Base-by-base conservation (phyloP, 306 rosid genomes). In the Rosa rugosa region DNA sequence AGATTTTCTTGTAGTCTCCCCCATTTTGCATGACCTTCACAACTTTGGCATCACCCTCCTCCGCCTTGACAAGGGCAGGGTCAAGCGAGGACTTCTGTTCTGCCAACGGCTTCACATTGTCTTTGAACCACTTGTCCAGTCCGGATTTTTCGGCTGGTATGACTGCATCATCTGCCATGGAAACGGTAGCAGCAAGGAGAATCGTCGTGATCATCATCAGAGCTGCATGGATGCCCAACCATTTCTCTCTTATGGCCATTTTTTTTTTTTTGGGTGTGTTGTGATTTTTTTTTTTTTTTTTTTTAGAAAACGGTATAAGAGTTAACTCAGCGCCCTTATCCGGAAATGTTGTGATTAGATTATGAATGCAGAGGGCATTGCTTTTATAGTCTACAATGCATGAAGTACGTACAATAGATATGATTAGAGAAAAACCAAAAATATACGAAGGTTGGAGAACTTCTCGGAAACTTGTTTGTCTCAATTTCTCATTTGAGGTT, bases 11-110 rank as follows among this genome's bases (percentile, higher is more conserved):
- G 74, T 82, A 93, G 8, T 91, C 47, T 8, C 92, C 97, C 0
- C 97, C 94, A 62, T 84, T 79, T 31, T 69, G 14, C 77, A 20
- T 77, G 0, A 93, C 97, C 73, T 69, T 89, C 0, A 91, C 44
- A 20, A 88, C 73, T 17, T 14, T 77, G 7, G 73, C 18, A 0
- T 5, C 60, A 1, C 22, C 62, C 4, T 54, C 42, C 51, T 91
- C 97, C 0, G 95, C 97, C 10, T 64, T 13, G 11, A 11, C 86
- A 1, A 91, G 79, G 8, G 31, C 74, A 0, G 89, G 84, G 69
- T 93, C 93, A 0, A 93, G n/a, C 13, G 16, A 62, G 5, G 2
- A 41, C 71, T 81, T 78, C 7, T 60, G 62, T 22, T 54, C 62
- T 54, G 62, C 62, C 62, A n/a, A 76, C 0, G 88, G 79, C 54